Base-by-base conservation (phyloP, 2,329 filamentous ascomycete genomes). In the Diplodia corticola region DNA sequence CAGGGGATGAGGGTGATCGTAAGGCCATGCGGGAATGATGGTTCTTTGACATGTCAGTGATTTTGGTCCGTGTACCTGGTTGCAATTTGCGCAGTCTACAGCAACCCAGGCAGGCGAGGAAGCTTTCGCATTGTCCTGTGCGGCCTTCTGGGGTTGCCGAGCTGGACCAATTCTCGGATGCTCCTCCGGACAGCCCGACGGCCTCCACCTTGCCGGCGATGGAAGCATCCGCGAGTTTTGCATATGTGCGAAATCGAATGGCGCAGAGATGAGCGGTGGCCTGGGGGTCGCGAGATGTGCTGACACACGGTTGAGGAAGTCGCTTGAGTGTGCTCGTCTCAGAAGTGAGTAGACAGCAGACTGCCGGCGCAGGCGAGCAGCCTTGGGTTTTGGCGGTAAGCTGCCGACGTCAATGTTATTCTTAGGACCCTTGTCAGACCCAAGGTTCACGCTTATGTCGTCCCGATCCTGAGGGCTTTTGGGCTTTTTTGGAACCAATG, bases 1-100 rank as follows among this genome's bases (percentile, higher is more conserved):
- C 28, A 65, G 20, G 6, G 63, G 63, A 40, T 65, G 63, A 4
- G 63, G 63, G 15, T 65, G 63, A 20, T 65, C 51, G 15, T 49
- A 65, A 15, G 63, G 63, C 63, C 63, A 65, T 4, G 28, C 24
- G 5, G 44, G 44, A 9, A 61, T 37, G 10, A 26, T 24, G n/a
- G 44, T 49, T 30, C 28, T 49, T 49, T 33, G n/a, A 12, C 57
- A 61, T 7, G 26, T 26, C 12, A 61, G n/a, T 5, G 57, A 61
- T 17, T 35, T 61, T 20, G 57, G 28, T 17, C n/a, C 4, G 26
- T 61, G 57, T 17, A 46, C 20, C 20, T 30, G n/a, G 57, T 61
- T 61, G 57, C 57, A 61, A 24, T 26, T 26, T 20, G 30, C 57
- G 15, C 63, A 64, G 50, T 64, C 50, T 12, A 64, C 50, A 40